Base-by-base conservation (phyloP, 2,329 filamentous ascomycete genomes). In the Sphaerulina populicola region DNA sequence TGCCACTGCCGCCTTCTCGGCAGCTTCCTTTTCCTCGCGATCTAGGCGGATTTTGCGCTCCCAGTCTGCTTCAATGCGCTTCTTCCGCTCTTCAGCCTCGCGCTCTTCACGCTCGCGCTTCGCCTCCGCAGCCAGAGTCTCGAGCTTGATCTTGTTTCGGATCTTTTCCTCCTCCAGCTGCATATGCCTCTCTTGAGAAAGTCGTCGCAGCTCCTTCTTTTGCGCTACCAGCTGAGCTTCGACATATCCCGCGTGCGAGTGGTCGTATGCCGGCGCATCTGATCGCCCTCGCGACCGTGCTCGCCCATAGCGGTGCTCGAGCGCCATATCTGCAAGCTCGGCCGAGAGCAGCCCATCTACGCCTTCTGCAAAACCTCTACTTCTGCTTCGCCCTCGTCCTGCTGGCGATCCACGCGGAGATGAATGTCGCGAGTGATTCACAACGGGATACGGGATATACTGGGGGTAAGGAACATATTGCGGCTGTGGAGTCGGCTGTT, bases 11-110 rank as follows among this genome's bases (percentile, higher is more conserved):
- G 65, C 64, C 43, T 70, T 65, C 21, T 56, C 50, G 15, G 52
- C 52, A 14, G 65, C 64, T 15, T 66, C 60, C 36, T 64, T 60
- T 46, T 66, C 66, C 45, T 69, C 68, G 36, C 66, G 66, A 1
- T 64, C 57, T 42, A 59, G 51, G 48, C 69, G 67, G 47, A 71
- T 65, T 52, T 72, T 69, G 1, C 68, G 64, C 48, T 67, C 64
- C 27, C 72, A 62, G 44, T 72, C 66, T 46, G 68, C 62, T 9
- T 69, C 59, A 6, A 71, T 57, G 38, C 66, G 66, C 46, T 71
- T 66, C 23, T 59, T 52, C 15, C 66, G 63, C 29, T 65, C 61
- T 43, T 65, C 60, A 48, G 67, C 66, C 47, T 66, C 67, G 47
- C 69, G 67, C 35, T 66, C 65, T 1, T 66, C 64, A 21, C 65